Conservation (phyloP, 225 moss, liverwort and hornwort species). For the Pseudisothecium myosuroides region DNA sequence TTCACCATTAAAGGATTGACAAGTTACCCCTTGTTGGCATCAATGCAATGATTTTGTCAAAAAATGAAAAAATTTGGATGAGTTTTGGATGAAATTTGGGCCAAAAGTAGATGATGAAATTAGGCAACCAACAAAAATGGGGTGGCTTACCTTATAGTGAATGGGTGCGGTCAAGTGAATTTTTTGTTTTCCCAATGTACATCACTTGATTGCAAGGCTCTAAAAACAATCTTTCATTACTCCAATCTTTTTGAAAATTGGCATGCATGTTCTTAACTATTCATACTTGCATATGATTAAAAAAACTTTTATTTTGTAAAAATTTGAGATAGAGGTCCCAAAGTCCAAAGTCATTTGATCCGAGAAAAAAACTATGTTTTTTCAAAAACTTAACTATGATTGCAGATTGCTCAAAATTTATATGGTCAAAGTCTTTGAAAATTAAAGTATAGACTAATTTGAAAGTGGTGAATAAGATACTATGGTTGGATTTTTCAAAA, state of each 20-base stretch:
- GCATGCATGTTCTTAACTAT: background rate
- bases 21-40: no score
- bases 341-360: background rate
- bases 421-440: background rate
- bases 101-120: no score
- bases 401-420: background rate
- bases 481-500: background rate
- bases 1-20: no score
- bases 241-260: background rate
- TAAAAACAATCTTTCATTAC: no score
- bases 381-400: background rate
- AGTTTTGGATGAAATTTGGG: no score
- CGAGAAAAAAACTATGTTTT: background rate
- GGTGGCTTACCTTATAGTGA: no score
- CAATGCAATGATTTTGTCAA: no score
- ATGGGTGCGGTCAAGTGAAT: no score
- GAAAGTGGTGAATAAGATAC: rapidly evolving
- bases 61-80: no score
- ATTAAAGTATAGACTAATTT: background rate
- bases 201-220: background rate
- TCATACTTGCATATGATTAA: background rate
- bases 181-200: background rate
- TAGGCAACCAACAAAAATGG: no score
- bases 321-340: background rate
- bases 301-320: background rate